These are phyloP conservation scores for Sugiyamaella neomexicana DNA, from an alignment of 1,139 yeast species.

Conservation along the genomic window DNA sequence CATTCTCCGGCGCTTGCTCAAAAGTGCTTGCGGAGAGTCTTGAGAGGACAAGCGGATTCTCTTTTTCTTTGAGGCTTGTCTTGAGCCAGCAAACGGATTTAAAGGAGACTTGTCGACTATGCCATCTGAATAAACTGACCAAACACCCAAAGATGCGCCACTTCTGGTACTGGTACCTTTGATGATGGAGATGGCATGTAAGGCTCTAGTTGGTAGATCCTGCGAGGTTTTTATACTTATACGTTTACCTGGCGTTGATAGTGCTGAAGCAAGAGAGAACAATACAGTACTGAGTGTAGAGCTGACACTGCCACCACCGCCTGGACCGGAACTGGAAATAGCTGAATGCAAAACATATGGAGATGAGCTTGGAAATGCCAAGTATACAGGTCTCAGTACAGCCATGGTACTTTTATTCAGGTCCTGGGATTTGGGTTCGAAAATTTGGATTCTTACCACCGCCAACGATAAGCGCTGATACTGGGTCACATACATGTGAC, in stretches of 20 bases:
- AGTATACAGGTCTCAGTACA: constrained; percentile 60
- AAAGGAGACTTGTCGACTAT: constrained; percentile 32
- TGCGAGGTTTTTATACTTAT: constrained; percentile 37
- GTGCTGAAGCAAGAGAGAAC: constrained; percentile 45
- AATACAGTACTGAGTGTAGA: constrained; percentile 52
- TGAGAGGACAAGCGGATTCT: background rate
- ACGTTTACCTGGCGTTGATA: constrained; percentile 46
- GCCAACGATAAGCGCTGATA: constrained; percentile 64
- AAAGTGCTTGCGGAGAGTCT: constrained; percentile 4
- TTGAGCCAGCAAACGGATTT: constrained; percentile 15
- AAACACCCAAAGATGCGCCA: constrained; percentile 32
- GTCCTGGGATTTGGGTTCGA: constrained; percentile 46
- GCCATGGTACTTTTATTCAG: constrained; percentile 41
- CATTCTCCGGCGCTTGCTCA: constrained; percentile 27
- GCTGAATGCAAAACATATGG: constrained; percentile 65
- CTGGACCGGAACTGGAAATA: constrained; percentile 44
- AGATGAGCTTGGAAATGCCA: constrained; percentile 67
- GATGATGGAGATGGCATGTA: constrained; percentile 55
- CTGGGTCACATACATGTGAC: constrained; percentile 62
- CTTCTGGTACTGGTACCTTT: constrained; percentile 53
- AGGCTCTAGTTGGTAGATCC: constrained; percentile 54
- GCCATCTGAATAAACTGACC: constrained; percentile 35
- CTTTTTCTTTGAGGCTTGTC: constrained; percentile 5
- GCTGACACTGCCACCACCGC: constrained; percentile 1
- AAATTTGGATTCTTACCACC: constrained; percentile 65